Evolutionary conservation across 2,329 filamentous ascomycete genomes (phyloP).

Genomic region (Colletotrichum destructivum): DNA sequence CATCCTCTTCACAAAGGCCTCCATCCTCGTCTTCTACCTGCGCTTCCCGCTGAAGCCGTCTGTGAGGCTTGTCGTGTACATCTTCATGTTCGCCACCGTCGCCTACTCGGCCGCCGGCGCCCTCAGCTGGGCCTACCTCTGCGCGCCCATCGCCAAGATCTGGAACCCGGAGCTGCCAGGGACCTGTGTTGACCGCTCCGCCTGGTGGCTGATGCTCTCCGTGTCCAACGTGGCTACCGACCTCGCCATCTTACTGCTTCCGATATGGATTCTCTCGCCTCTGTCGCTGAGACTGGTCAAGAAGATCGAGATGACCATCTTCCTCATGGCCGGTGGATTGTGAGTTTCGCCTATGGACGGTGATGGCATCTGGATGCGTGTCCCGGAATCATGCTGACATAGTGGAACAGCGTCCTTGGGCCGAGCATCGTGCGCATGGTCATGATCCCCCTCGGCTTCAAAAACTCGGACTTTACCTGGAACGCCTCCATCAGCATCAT

Average conservation of each 20-base stretch:
- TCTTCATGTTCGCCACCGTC: slow-evolving; percentile 35
- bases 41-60: slow-evolving; percentile 38
- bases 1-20: slow-evolving; percentile 44
- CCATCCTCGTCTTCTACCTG: slow-evolving; percentile 44
- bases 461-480: slow-evolving; percentile 36
- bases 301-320: slow-evolving; percentile 40
- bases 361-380: fast-evolving
- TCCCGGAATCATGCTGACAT: neutral
- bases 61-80: slow-evolving; percentile 8
- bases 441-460: slow-evolving; percentile 36
- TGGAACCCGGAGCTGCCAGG: slow-evolving; percentile 28
- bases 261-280: slow-evolving; percentile 38
- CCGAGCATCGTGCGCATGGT: slow-evolving; percentile 40
- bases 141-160: slow-evolving; percentile 34
- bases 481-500: slow-evolving; percentile 39
- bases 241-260: slow-evolving; percentile 41
- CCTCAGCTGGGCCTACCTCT: slow-evolving; percentile 35
- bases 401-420: slow-evolving; percentile 30
- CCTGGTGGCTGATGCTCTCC: slow-evolving; percentile 42
- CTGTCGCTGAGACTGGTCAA: slow-evolving; percentile 29
- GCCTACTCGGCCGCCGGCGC: slow-evolving; percentile 30
- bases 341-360: too few relatives aligned
- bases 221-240: slow-evolving; percentile 42
- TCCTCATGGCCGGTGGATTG: slow-evolving; percentile 42
- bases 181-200: slow-evolving; percentile 32